Percentiles rank a stretch among this genome's conserved stretches.
Conservation (phyloP, 2,329 filamentous ascomycete genomes). For the Clarireedia hainanense region DNA sequence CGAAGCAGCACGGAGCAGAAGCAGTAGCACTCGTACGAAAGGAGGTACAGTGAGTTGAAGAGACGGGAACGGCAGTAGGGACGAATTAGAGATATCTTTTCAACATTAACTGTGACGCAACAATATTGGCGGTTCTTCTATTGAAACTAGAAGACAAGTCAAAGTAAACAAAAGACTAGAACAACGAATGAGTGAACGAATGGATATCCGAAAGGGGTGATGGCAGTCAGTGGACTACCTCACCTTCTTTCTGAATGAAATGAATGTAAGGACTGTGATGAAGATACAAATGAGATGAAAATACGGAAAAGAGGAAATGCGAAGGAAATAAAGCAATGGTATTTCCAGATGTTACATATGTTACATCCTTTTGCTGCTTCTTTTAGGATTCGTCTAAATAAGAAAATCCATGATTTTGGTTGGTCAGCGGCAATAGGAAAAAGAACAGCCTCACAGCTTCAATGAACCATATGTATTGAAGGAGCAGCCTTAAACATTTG, state of each 20-base stretch:
- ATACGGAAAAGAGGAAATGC: neutral
- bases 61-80: no score
- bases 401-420: neutral
- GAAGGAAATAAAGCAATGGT: neutral
- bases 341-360: neutral
- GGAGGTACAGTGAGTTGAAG: no score
- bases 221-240: neutral
- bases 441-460: neutral
- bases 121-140: no score
- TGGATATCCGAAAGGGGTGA: neutral
- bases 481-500: neutral
- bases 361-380: neutral
- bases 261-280: neutral
- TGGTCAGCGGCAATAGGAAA: neutral
- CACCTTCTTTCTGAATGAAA: neutral
- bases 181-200: neutral
- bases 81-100: no score
- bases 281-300: neutral
- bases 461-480: neutral
- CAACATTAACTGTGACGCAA: no score
- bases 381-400: neutral
- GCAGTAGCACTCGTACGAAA: no score
- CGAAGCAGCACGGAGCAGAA: no score
- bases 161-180: neutral
- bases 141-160: neutral